Percentiles rank a stretch among this genome's conserved stretches.
phyloP scores from a whole-genome alignment of 1,284 basidiomycete genomes.

The Cutaneotrichosporon mucoides region DNA sequence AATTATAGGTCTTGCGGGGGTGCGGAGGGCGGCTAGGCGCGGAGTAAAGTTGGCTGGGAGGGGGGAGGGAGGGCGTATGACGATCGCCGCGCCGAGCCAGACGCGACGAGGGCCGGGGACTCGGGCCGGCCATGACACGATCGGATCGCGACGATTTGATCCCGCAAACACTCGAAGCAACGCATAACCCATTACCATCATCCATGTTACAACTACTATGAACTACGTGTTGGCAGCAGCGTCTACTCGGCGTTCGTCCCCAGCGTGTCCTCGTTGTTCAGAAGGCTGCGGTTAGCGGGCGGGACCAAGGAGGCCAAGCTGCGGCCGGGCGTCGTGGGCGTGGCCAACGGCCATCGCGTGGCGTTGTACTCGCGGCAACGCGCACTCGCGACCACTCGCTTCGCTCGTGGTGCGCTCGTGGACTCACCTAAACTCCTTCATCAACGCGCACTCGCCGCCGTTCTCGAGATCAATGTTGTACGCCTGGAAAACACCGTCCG shows the following conservation, averaged over 20 bases:
- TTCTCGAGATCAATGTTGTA: conserved; percentile 95
- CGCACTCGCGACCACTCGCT: too few relatives aligned
- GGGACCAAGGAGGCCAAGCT: too few relatives aligned
- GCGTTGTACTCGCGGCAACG: too few relatives aligned
- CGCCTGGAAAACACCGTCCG: conserved; percentile 91
- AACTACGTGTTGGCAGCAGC: background rate
- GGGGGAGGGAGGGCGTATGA: background rate
- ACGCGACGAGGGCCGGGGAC: too few relatives aligned
- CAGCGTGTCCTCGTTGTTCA: conserved; percentile 18
- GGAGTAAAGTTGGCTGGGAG: too few relatives aligned
- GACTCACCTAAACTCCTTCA: conserved; percentile 77
- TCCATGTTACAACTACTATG: conserved; percentile 11
- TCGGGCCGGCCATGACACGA: background rate
- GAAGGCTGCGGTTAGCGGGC: conserved; percentile 8
- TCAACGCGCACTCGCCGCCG: conserved; percentile 89
- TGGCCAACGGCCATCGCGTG: too few relatives aligned
- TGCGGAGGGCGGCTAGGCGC: background rate
- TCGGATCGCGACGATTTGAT: background rate
- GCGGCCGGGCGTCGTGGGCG: too few relatives aligned
- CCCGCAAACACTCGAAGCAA: background rate
- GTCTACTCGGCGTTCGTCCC: conserved; percentile 10
- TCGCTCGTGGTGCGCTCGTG: too few relatives aligned
- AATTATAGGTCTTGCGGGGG: background rate
- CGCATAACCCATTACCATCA: background rate
- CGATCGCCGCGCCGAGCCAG: too few relatives aligned